phyloP scores from a whole-genome alignment of 2,329 filamentous ascomycete species.

The Botrytis hyacinthi region DNA sequence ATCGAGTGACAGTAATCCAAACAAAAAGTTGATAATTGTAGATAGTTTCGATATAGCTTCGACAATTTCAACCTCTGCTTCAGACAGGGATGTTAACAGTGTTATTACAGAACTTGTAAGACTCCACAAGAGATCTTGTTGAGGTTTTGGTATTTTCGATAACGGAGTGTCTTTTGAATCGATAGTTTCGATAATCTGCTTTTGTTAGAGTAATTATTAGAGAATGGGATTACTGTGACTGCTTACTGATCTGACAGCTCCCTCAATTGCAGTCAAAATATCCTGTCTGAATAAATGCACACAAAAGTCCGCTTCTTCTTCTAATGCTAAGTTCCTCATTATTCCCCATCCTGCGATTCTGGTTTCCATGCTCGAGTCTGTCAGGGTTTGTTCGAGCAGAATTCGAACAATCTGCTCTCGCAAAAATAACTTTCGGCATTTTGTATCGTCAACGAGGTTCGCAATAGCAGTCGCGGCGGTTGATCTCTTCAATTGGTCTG shows the following conservation, averaged over 20 bases:
- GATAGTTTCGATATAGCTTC: constrained; percentile 51
- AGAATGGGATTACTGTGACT: background rate
- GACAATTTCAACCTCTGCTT: constrained; percentile 60
- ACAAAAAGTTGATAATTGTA: constrained; percentile 53
- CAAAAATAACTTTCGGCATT: constrained; percentile 62
- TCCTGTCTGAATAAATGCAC: constrained; percentile 63
- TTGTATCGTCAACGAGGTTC: constrained; percentile 60
- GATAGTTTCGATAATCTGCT: constrained; percentile 36
- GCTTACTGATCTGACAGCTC: constrained; percentile 53
- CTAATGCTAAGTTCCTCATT: constrained; percentile 57
- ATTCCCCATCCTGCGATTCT: constrained; percentile 67
- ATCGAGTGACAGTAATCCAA: constrained; percentile 48
- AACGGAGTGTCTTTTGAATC: constrained; percentile 44
- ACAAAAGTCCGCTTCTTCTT: constrained; percentile 66
- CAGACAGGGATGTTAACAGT: constrained; percentile 53
- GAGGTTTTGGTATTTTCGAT: constrained; percentile 50
- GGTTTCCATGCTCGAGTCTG: constrained; percentile 61
- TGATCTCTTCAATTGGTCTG: constrained; percentile 58
- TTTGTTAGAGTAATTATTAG: constrained; percentile 18
- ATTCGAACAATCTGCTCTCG: constrained; percentile 64
- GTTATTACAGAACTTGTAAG: constrained; percentile 54
- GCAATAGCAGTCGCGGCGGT: constrained; percentile 58
- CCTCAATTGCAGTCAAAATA: constrained; percentile 58
- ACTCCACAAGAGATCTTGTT: constrained; percentile 53
- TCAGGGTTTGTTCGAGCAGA: constrained; percentile 62